Evolutionary conservation across 2,329 filamentous ascomycete genomes (phyloP).

Genomic region (Fusarium begoniae): DNA sequence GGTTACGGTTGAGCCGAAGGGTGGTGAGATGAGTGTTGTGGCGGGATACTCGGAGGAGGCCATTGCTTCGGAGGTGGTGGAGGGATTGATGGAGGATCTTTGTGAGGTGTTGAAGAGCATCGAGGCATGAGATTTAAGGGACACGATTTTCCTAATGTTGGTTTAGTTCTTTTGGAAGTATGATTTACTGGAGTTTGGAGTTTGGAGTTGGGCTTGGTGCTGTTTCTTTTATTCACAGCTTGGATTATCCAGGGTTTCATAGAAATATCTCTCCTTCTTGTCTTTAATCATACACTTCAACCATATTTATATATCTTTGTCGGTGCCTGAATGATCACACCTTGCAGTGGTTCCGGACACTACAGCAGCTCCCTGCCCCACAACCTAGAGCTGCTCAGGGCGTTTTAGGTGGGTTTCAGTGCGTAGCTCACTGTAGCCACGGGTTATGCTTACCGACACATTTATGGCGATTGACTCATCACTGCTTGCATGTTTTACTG

Average conservation of each 20-base stretch:
- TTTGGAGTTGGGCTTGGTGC: not conserved
- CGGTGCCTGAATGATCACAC: not conserved
- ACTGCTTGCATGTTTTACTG: not conserved
- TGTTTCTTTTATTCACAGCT: not conserved
- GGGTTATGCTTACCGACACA: not conserved
- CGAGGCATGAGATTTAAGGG: not conserved
- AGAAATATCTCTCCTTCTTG: not conserved
- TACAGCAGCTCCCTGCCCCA: fast-evolving
- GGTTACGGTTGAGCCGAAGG: not conserved
- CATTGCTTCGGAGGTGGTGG: not conserved
- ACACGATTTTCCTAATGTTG: fast-evolving
- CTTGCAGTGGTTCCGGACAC: no score
- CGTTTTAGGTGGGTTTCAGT: fast-evolving
- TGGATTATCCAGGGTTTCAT: fast-evolving
- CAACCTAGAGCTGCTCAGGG: fast-evolving
- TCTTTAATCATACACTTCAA: fast-evolving
- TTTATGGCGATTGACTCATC: fast-evolving
- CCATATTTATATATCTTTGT: fast-evolving
- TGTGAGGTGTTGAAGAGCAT: not conserved
- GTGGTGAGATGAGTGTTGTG: not conserved
- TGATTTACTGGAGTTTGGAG: not conserved
- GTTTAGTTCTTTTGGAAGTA: not conserved
- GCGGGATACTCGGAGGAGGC: not conserved
- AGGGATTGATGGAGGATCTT: not conserved
- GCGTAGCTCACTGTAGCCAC: fast-evolving